Evolutionary conservation across 192 early-diverging fungal genomes (phyloP), one percentile per base, ranked within the genome.

Genomic region (Entomortierella lignicola): DNA sequence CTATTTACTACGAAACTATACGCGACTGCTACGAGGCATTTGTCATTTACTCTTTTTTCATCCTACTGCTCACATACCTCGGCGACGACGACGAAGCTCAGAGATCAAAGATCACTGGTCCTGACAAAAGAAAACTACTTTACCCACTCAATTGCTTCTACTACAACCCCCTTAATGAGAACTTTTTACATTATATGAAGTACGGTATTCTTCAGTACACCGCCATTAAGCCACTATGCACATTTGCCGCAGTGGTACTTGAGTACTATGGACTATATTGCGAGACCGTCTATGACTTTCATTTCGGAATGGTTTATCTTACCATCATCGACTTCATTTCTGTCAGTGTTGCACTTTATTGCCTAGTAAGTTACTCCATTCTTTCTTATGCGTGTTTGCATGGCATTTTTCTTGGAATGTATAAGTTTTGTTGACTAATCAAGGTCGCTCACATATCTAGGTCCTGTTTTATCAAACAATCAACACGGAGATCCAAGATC

Each of bases 21-120:
- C 89, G 93, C 55, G 90, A 92, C 70, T 91, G 84, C 55, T 94
- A 94, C 72, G 92, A 94, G 81, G 87, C 90, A 4, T 89, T 92
- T 83, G 89, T 85, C 10, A 89, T 94, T 53, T 87, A 87, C 37
- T 86, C 87, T 0, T 94, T 94, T 85, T 92, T 91, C 71, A 81
- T 89, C 63, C 84, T 94, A 25, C 64, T 94, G 64, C 73, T 93
- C 34, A 88, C 88, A 54, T 93, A 88, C 68, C 84, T 93, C 34
- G 93, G 93, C 60, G 71, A 80, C 10, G 70, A 69, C 55, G 70
- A 55, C 59, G 66, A 55, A 12, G 30, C 72, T 2, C 90, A 91
- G 63, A 85, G 89, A 37, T 82, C 69, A 6, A 82, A 63, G 64
- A 83, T 74, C 55, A 63, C 69, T 50, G 89, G 81, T 50, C 71